phyloP scores from a whole-genome alignment of 768 basidiomycete genomes.

The Imleria badia region DNA sequence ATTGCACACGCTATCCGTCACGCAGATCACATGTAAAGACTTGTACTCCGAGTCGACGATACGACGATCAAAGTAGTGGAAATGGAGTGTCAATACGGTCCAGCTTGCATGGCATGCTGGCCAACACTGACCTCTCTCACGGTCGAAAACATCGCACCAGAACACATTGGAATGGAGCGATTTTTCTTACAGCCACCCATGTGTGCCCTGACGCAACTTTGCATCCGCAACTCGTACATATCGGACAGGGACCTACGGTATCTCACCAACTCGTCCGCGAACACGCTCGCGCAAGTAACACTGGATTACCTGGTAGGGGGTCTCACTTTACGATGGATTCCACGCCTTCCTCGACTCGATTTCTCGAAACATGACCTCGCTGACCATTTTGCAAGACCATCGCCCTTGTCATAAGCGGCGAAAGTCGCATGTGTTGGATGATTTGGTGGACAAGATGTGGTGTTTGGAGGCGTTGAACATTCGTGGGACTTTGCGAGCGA shows the following conservation, averaged over 20 bases:
- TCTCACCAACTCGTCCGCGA: background rate
- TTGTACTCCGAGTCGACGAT: too few species aligned
- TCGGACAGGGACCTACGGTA: background rate
- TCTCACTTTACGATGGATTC: background rate
- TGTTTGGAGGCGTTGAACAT: background rate
- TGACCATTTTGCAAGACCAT: background rate
- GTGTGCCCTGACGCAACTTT: background rate
- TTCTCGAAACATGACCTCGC: background rate
- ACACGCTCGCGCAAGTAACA: background rate
- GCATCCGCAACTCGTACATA: background rate
- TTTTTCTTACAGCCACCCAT: background rate
- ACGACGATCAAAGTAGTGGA: too few species aligned
- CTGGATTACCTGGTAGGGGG: background rate
- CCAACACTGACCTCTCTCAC: background rate
- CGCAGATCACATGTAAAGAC: too few species aligned
- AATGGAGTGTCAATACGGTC: background rate
- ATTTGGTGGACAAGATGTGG: background rate
- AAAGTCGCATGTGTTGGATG: too few species aligned
- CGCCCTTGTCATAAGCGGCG: too few species aligned
- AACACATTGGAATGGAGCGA: background rate
- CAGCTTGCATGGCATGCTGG: conserved; percentile 1
- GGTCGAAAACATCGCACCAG: background rate
- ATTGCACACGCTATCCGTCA: background rate
- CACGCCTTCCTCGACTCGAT: background rate
- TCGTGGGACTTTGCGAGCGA: background rate